A percentile compares a stretch with the other conserved stretches of the same genome.
phyloP scores from a whole-genome alignment of 2,329 filamentous ascomycete species.

The Aquanectria penicillioides region DNA sequence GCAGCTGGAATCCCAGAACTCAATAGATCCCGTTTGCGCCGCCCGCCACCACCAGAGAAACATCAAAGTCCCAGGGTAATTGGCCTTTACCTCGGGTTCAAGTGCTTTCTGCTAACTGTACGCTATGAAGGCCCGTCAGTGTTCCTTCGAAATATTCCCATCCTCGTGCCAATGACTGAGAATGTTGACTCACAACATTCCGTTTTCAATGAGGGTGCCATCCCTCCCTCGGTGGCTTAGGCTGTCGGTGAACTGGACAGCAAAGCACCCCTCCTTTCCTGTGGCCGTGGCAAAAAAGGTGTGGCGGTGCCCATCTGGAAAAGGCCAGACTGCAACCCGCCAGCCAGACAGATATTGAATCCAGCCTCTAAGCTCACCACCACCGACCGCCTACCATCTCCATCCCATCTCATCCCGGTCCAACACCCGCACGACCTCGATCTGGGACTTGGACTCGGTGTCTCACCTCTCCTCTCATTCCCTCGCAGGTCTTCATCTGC shows the following conservation, averaged over 20 bases:
- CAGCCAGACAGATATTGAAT: conserved; percentile 16
- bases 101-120: neutral
- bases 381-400: conserved; percentile 31
- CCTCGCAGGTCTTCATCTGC: neutral
- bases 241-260: conserved; percentile 12
- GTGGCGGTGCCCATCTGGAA: conserved; percentile 43
- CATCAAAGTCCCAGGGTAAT: too few species aligned
- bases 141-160: too few species aligned
- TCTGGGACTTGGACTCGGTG: conserved; percentile 37
- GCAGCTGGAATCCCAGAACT: too few species aligned
- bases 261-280: conserved; percentile 37
- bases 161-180: neutral
- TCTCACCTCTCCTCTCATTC: conserved; percentile 19
- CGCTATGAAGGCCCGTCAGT: too few species aligned
- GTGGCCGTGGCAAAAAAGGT: conserved; percentile 31
- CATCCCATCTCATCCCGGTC: conserved; percentile 34
- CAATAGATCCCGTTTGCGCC: too few species aligned
- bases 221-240: conserved; percentile 32
- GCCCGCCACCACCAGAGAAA: too few species aligned
- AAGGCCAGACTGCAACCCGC: conserved; percentile 40
- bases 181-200: neutral
- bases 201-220: neutral
- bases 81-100: too few species aligned
- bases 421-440: conserved; percentile 29
- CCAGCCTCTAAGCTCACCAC: conserved; percentile 40